Conservation (phyloP, 352 stramenopile species). For the Plasmopara viticola region DNA sequence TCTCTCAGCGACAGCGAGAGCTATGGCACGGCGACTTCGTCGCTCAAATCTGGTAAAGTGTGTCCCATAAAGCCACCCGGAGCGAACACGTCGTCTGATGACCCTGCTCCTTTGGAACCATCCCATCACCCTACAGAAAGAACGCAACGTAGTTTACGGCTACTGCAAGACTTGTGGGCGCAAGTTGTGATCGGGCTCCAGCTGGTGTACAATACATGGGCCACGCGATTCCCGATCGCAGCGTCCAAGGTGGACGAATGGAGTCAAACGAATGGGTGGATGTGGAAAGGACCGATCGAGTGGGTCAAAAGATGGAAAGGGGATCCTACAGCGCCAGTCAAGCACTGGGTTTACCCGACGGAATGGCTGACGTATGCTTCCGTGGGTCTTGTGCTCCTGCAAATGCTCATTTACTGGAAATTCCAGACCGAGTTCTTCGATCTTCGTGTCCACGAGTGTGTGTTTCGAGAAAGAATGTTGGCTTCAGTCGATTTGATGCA, state of each 20-base stretch:
- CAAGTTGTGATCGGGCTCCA: conserved; percentile 18
- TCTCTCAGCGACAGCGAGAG: conserved; percentile 11
- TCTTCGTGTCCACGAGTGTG: conserved; percentile 60
- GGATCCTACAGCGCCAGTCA: conserved; percentile 27
- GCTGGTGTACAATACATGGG: conserved; percentile 20
- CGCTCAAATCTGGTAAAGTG: conserved; percentile 18
- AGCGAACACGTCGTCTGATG: conserved; percentile 6
- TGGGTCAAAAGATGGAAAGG: conserved; percentile 21
- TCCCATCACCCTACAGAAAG: conserved; percentile 7
- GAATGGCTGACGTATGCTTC: conserved; percentile 59
- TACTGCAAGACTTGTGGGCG: conserved; percentile 10
- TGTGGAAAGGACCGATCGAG: conserved; percentile 6
- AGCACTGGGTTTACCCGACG: conserved; percentile 62
- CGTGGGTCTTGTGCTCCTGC: conserved; percentile 36
- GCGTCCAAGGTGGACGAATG: conserved; percentile 16
- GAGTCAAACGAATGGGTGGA: conserved; percentile 10
- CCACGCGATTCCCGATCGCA: conserved; percentile 16
- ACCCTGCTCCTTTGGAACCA: conserved; percentile 2
- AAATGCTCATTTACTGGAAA: conserved; percentile 39
- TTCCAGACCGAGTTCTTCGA: conserved; percentile 45
- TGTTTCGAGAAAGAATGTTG: conserved; percentile 49
- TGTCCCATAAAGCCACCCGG: conserved; percentile 11
- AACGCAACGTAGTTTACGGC: conserved; percentile 1
- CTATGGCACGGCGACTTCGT: conserved; percentile 11
- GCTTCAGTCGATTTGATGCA: conserved; percentile 25